Evolutionary conservation across 139 green algal species (phyloP), one percentile per base, ranked within the genome.

Genomic region (Chlamydomonas sp.): DNA sequence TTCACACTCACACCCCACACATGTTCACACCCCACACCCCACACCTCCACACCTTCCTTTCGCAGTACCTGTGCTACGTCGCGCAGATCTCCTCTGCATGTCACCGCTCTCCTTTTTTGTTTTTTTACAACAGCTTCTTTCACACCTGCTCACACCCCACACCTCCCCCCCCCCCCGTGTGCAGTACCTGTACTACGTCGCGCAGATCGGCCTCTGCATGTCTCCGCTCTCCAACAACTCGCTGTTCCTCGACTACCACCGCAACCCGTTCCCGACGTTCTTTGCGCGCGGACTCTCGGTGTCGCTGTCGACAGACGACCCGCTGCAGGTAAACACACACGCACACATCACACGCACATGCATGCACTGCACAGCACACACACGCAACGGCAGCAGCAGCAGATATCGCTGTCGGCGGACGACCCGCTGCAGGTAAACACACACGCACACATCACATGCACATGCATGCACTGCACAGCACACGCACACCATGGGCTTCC

Each of bases 211-310:
- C 1, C 86, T 98, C 47, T 95, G 87, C 79, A 97, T 98, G 92
- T 87, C 73, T 3, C 95, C 95, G 1, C 83, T 99, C 47, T 96
- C 87, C 83, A 99, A 99, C 87, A 99, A 99, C 87, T 92, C 80
- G 35, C 84, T 99, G 26, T 99, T 99, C 85, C 82, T 99, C 58
- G 95, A 99, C 86, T 99, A 99, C 85, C 93, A 98, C 86, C 84
- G 84, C 66, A 99, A 99, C 85, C 95, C 95, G n/a, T 97, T 99
- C 80, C 95, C 95, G 26, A 76, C 84, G 35, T 98, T 98, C 79
- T 98, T 99, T 73, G 90, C 94, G 13, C 85, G 95, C 29, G 95
- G 95, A 22, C 82, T 99, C 24, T 87, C 75, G 29, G 84, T 97
- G 5, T 88, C 75, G 22, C 83, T 97, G 30, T 92, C 82, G 29